Evolutionary conservation across 345 rosid species (phyloP).

Genomic region (Melaleuca quinquenervia): DNA sequence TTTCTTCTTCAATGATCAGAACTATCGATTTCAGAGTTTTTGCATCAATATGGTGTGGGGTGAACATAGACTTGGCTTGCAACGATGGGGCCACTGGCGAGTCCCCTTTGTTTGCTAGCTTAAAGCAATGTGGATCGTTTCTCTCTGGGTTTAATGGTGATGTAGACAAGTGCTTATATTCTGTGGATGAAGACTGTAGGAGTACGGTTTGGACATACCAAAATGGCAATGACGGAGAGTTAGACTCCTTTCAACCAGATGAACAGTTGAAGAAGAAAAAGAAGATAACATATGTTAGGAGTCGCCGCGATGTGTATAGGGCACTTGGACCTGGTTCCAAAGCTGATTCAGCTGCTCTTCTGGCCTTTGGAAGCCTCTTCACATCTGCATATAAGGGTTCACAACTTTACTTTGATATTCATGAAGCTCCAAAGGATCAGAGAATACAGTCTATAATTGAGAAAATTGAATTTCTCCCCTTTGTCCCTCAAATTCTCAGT

Average conservation of each 20-base stretch:
- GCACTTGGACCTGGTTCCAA: slow-evolving; percentile 63
- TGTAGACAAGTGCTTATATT: slow-evolving; percentile 50
- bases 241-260: slow-evolving; percentile 74
- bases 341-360: slow-evolving; percentile 48
- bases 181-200: slow-evolving; percentile 76
- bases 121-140: slow-evolving; percentile 57
- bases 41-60: slow-evolving; percentile 56
- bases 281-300: slow-evolving; percentile 54
- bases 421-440: slow-evolving; percentile 22
- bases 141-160: slow-evolving; percentile 60
- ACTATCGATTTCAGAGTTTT: slow-evolving; percentile 74
- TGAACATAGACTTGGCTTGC: slow-evolving; percentile 38
- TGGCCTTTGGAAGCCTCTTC: slow-evolving; percentile 87
- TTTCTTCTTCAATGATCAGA: slow-evolving; percentile 45
- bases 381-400: slow-evolving; percentile 80
- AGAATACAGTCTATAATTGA: slow-evolving; percentile 46
- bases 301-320: slow-evolving; percentile 50
- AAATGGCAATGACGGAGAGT: slow-evolving; percentile 37
- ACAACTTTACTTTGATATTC: slow-evolving; percentile 52
- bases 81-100: slow-evolving; percentile 11
- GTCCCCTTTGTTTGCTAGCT: slow-evolving; percentile 26
- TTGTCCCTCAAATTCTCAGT: slow-evolving; percentile 54
- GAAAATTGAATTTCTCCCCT: slow-evolving; percentile 60
- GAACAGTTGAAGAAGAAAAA: slow-evolving; percentile 73
- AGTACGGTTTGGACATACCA: slow-evolving; percentile 73